Base-by-base conservation (phyloP, 2,329 filamentous ascomycete genomes). In the Xylaria sp. region DNA sequence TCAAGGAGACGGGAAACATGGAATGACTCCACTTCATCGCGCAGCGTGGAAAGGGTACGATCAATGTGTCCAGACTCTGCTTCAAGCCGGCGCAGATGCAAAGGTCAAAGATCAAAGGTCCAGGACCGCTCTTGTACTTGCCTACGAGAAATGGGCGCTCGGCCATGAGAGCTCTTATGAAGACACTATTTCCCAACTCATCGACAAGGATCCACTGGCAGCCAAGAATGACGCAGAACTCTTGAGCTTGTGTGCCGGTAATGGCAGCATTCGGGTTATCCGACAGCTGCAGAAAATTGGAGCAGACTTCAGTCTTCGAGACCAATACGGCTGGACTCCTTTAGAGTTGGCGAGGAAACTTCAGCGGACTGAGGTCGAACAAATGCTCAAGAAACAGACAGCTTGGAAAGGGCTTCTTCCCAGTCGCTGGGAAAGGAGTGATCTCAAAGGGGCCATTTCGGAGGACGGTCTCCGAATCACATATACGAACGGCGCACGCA, bases 321-420 rank as follows among this genome's bases (percentile, higher is more conserved):
- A 43, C 19, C 37, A 25, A 42, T 54, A 43, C 25, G 51, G 51
- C 14, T 54, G 51, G 37, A 54, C 51, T 4, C 51, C 51, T 8
- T 9, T 42, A 19, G 49, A 52, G 21, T n/a, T 54, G 12, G 25
- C 37, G 8, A 19, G 38, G 11, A 31, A 43, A n/a, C 42, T 42
- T 38, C 37, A 43, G 14, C 23, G 38, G 6, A 25, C 14, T 3
- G 38, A 54, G n/a, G 23, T 33, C 9, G 51, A 54, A 2, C 37
- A 43, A 42, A 7, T 43, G 2, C 51, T 43, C 15, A 54, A 54
- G 25, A 31, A 43, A 43, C 23, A 54, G 17, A 33, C 3, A 21
- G 38, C 51, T 33, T 54, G 37, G 51, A 54, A 54, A 31, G 38
- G 51, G 9, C 38, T 53, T 17, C 51, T 54, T 12, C 51, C 37